These are phyloP conservation scores for Acmispon strigosus DNA, from an alignment of 306 rosid genomes.

Conservation along the genomic window DNA sequence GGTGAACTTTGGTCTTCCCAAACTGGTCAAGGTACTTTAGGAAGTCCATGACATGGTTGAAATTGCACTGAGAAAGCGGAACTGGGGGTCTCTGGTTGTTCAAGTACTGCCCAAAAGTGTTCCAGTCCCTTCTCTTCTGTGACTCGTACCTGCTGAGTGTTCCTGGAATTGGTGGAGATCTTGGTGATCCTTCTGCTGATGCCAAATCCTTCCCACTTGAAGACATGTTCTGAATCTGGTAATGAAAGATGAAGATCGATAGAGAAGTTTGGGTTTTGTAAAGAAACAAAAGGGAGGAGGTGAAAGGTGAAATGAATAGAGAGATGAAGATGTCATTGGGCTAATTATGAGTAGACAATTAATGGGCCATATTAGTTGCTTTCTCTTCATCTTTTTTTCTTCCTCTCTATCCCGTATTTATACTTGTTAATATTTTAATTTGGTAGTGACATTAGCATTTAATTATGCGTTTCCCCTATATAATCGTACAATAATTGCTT, in stretches of 20 bases:
- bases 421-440: not conserved
- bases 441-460: slow-evolving; percentile 10
- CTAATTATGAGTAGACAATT: slow-evolving; percentile 66
- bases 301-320: slow-evolving; percentile 73
- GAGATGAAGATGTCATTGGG: slow-evolving; percentile 52
- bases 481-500: slow-evolving; percentile 44
- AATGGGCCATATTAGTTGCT: slow-evolving; percentile 71
- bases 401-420: slow-evolving; percentile 23
- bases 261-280: slow-evolving; percentile 20
- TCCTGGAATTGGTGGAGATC: slow-evolving; percentile 23
- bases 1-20: slow-evolving; percentile 93
- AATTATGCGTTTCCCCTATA: slow-evolving; percentile 7
- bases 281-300: slow-evolving; percentile 23
- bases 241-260: slow-evolving; percentile 4
- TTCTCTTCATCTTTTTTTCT: slow-evolving; percentile 47
- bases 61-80: slow-evolving; percentile 71
- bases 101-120: slow-evolving; percentile 95
- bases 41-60: slow-evolving; percentile 86
- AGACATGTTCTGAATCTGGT: slow-evolving; percentile 30
- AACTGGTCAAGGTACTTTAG: slow-evolving; percentile 87
- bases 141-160: slow-evolving; percentile 92
- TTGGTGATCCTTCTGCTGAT: slow-evolving; percentile 51
- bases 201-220: slow-evolving; percentile 48
- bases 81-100: slow-evolving; percentile 90
- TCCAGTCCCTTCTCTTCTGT: slow-evolving; percentile 96